Percentiles rank a stretch among this genome's conserved stretches.
phyloP scores from a whole-genome alignment of 1,139 yeast genomes.

The Suhomyces bribrorum region DNA sequence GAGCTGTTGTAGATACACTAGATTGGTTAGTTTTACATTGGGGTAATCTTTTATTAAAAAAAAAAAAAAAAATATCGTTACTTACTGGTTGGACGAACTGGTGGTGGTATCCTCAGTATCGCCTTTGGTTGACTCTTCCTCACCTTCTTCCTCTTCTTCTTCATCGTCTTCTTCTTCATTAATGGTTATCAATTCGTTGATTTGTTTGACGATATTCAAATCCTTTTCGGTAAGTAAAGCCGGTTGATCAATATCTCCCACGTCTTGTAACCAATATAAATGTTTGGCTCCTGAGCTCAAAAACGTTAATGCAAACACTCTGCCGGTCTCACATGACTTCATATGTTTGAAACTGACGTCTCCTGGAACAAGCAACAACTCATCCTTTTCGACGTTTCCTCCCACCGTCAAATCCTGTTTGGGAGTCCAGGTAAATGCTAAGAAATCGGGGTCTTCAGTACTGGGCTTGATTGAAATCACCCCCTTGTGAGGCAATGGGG shows the following conservation, averaged over 20 bases:
- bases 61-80: too few species aligned
- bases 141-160: slow-evolving; percentile 42
- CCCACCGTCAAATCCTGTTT: slow-evolving; percentile 28
- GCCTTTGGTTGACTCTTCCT: slow-evolving; percentile 12
- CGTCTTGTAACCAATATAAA: slow-evolving; percentile 90
- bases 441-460: slow-evolving; percentile 52
- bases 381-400: slow-evolving; percentile 55
- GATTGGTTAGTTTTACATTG: background rate
- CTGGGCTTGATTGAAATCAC: slow-evolving; percentile 63
- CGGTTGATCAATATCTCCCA: slow-evolving; percentile 63
- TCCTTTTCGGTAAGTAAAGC: slow-evolving; percentile 69
- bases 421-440: slow-evolving; percentile 47
- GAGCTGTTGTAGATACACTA: background rate
- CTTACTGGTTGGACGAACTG: slow-evolving; percentile 11
- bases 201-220: slow-evolving; percentile 49
- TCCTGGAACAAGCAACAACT: slow-evolving; percentile 84
- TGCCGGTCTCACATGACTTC: slow-evolving; percentile 73
- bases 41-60: slow-evolving; percentile 1
- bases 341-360: slow-evolving; percentile 85
- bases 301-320: slow-evolving; percentile 83
- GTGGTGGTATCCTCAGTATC: too few species aligned
- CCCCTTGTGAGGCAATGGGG: slow-evolving; percentile 80
- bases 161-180: slow-evolving; percentile 48
- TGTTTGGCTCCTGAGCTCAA: slow-evolving; percentile 80
- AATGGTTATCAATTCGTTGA: slow-evolving; percentile 53